A percentile compares a stretch with the other conserved stretches of the same genome.
Conservation (phyloP, 805 yeast genomes). For the Blastobotrys terrestris region DNA sequence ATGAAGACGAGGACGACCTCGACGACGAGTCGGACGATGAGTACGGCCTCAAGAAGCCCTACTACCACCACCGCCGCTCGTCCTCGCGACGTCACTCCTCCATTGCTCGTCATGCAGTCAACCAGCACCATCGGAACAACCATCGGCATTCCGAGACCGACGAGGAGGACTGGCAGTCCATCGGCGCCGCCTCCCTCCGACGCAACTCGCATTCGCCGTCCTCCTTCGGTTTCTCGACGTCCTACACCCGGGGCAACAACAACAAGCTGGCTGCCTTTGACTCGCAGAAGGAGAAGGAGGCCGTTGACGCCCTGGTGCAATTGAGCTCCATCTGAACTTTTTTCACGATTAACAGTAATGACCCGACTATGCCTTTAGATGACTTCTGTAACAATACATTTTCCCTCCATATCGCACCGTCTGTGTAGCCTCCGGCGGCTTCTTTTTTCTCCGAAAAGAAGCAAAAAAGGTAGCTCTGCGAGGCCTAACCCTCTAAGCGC, state of each 20-base stretch:
- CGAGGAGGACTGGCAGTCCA: conserved; percentile 93
- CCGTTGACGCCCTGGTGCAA: conserved; percentile 62
- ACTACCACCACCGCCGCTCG: neutral
- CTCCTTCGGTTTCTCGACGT: conserved; percentile 5
- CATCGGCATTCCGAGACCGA: conserved; percentile 64
- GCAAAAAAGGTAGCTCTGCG: neutral
- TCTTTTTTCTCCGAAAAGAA: neutral
- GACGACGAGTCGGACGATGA: conserved; percentile 33
- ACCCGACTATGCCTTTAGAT: neutral
- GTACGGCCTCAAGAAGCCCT: conserved; percentile 17
- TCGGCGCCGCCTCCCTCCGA: conserved; percentile 72
- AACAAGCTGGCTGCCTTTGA: conserved; percentile 1
- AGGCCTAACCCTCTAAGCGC: too few relatives aligned
- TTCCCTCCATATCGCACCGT: too few relatives aligned
- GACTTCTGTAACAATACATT: neutral
- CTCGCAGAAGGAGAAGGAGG: conserved; percentile 42
- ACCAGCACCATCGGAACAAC: conserved; percentile 4
- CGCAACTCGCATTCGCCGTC: conserved; percentile 14
- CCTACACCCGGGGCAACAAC: conserved; percentile 7
- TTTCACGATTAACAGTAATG: neutral
- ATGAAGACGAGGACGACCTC: conserved; percentile 30
- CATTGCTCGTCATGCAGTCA: neutral
- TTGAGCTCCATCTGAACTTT: conserved; percentile 32
- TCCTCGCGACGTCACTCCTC: conserved; percentile 2
- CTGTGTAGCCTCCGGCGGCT: neutral